Evolutionary conservation across 768 basidiomycete species (phyloP), one percentile per base, ranked within the genome.

Genomic region (Boletus patriciae): DNA sequence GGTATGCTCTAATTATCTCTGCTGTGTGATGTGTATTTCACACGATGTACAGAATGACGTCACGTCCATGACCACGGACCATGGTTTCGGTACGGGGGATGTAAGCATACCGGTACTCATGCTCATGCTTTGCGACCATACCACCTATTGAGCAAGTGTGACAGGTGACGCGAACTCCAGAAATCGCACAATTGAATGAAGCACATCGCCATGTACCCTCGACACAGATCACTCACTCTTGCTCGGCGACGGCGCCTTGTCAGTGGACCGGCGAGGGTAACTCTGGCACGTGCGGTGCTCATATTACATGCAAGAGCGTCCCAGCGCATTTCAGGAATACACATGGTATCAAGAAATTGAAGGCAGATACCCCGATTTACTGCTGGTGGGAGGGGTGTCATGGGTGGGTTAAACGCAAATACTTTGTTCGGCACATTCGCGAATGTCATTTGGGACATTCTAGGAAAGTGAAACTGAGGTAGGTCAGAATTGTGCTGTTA

Each of bases 351-450:
- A 43, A 7, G 33, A 0, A 6, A 3, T 33, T n/a, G 37, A 9
- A 1, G 1, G 1, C 0, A 36, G 13, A 3, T 5, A 2, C 18
- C 18, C 8, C 4, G 21, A 4, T 44, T 6, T 0, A 1, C 0
- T 61, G 60, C 9, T 0, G 1, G 0, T 61, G 60, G 60, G 0
- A 8, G 0, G 45, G 29, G 1, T 58, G 54, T 23, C 3, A 0
- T 3, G n/a, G 13, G n/a, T 0, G 0, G 1, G 0, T 13, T 13
- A 4, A 0, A 4, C 34, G 23, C 8, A 53, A 62, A 16, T 53
- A 50, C 16, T 43, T 58, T 15, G 11, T 1, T 3, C 60, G 61
- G 0, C 61, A 62, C 4, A 4, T 50, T 2, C 3, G 7, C 0
- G 61, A 58, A 1, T 0, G 1, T 0, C 61, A 62, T 5, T 10